A percentile compares a stretch with the other conserved stretches of the same genome.
Conservation (phyloP, 345 rosid species). For the Pistacia atlantica region DNA sequence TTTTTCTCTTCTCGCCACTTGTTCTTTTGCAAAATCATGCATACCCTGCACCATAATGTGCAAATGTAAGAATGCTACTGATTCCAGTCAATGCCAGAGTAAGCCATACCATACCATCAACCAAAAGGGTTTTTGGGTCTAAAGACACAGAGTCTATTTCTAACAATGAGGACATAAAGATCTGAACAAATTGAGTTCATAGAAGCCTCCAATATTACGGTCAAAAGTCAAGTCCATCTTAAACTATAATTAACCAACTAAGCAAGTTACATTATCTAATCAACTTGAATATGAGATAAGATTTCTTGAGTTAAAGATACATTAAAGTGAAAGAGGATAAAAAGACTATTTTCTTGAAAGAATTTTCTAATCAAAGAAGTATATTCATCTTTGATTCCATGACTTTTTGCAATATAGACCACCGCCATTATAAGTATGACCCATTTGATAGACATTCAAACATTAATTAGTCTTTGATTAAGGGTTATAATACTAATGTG, state of each 20-base stretch:
- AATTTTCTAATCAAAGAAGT: neutral
- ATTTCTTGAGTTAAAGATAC: neutral
- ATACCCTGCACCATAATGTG: slow-evolving; percentile 57
- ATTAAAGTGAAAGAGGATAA: neutral
- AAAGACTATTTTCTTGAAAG: neutral
- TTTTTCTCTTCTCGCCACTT: slow-evolving; percentile 77
- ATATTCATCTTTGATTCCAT: too few relatives aligned
- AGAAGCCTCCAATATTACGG: neutral
- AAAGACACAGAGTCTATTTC: neutral
- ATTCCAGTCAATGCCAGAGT: slow-evolving; percentile 1
- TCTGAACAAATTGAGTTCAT: neutral
- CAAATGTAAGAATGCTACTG: slow-evolving; percentile 9
- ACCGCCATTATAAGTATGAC: neutral
- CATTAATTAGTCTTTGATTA: too few relatives aligned
- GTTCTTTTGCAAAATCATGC: slow-evolving; percentile 87
- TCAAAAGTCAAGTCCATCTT: neutral
- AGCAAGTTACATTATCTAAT: neutral
- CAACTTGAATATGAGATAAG: neutral
- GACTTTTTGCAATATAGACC: slow-evolving; percentile 4
- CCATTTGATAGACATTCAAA: too few relatives aligned
- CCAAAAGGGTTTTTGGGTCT: neutral
- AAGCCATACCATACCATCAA: neutral
- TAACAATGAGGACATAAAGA: neutral
- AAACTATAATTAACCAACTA: neutral
- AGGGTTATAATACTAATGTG: too few relatives aligned